A percentile compares a stretch with the other conserved stretches of the same genome.
These are phyloP conservation scores for Furcasterigmium sp. DNA, from an alignment of 2,329 filamentous ascomycete species.

Conservation along the genomic window DNA sequence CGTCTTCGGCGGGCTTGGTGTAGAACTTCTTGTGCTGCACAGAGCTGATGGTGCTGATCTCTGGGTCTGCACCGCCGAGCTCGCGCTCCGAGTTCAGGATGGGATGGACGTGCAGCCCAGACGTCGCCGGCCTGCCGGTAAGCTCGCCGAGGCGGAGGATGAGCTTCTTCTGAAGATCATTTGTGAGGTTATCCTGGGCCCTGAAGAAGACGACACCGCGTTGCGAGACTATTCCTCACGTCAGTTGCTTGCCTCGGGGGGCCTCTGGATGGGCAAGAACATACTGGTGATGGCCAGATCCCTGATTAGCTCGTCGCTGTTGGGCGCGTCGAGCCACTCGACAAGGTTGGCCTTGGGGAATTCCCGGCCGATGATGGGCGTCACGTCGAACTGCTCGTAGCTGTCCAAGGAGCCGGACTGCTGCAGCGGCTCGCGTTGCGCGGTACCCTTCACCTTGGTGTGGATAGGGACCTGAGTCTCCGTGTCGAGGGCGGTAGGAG, in stretches of 20 bases:
- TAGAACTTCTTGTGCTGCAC: slow-evolving; percentile 37
- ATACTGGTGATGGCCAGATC: slow-evolving; percentile 57
- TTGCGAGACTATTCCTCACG: slow-evolving; percentile 42
- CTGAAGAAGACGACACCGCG: slow-evolving; percentile 63
- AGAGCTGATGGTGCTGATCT: slow-evolving; percentile 57
- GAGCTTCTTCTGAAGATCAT: slow-evolving; percentile 56
- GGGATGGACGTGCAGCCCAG: slow-evolving; percentile 56
- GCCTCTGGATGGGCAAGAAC: slow-evolving; percentile 7
- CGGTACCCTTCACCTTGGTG: slow-evolving; percentile 6
- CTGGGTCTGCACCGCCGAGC: slow-evolving; percentile 43
- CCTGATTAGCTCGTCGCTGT: slow-evolving; percentile 50
- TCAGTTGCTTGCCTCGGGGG: background rate
- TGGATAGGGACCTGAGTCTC: slow-evolving; percentile 6
- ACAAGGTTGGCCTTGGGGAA: slow-evolving; percentile 45
- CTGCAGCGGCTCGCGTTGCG: slow-evolving; percentile 27
- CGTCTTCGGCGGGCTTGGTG: slow-evolving; percentile 12
- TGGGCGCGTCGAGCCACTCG: slow-evolving; percentile 50
- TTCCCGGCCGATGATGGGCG: slow-evolving; percentile 51
- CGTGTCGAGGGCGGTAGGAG: slow-evolving; percentile 10
- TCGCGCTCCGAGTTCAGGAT: slow-evolving; percentile 49
- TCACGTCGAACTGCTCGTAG: slow-evolving; percentile 46
- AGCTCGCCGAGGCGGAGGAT: slow-evolving; percentile 54
- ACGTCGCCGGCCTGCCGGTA: slow-evolving; percentile 51
- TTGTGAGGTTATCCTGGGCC: slow-evolving; percentile 49
- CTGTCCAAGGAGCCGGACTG: slow-evolving; percentile 37